Base-by-base conservation (phyloP, 106 monocot species). In the Amphibolis antarctica region DNA sequence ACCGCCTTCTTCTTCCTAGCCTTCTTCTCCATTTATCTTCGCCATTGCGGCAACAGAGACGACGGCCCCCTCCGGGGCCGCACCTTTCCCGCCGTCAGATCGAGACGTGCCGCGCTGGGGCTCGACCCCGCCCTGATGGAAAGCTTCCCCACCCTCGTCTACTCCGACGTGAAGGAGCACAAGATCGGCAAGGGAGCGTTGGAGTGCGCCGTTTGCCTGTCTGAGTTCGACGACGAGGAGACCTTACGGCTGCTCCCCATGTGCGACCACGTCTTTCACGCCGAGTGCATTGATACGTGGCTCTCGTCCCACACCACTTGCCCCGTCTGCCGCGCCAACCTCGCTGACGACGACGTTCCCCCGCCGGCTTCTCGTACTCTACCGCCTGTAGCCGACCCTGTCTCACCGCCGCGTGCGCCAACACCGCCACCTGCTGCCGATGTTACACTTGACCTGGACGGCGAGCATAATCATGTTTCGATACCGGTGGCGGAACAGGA, bases 221-320 rank as follows among this genome's bases (percentile, higher is more conserved):
- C 55, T 28, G 88, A 83, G 68, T 88, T 88, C 70, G 62, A 69
- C 9, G 83, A 76, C 52, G 81, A 76, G 19, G 83, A 88, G 23
- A 51, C 25, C 1, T 74, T 88, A 14, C 77, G 81, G 15, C 75
- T 84, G n/a, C 80, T 88, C 10, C 88, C 88, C 9, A 65, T 59
- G 12, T 88, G 88, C 73, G 70, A 76, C 78, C 88, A 88, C 75
- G 83, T 81, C 18, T 88, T 81, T 73, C 88, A 88, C 48, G 45
- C 76, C 18, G 73, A 76, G 25, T 84, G 84, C 77, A 71, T 84
- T 59, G 80, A 74, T 66, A 27, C 64, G 50, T 84, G 84, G 84
- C 77, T 84, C 29, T 54, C 64, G 18, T 51, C 67, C 47, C 80
- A 84, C 66, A 76, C 77, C 50, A 84, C 84, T 22, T 84, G 84